A percentile compares a stretch with the other conserved stretches of the same genome.
These are phyloP conservation scores for Septoria linicola DNA, from an alignment of 2,329 filamentous ascomycete genomes.

Conservation along the genomic window DNA sequence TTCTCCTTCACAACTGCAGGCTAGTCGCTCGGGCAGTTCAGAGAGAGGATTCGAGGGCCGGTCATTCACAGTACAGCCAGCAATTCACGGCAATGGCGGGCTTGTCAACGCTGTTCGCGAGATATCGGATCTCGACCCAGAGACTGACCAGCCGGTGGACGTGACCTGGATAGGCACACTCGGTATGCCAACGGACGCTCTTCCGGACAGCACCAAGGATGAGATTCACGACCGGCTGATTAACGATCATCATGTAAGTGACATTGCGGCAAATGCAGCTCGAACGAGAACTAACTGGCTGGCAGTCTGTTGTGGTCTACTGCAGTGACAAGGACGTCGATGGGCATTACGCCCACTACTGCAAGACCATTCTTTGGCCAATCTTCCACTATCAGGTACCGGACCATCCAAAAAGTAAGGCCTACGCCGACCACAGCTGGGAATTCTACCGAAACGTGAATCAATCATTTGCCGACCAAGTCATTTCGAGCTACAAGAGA, in stretches of 20 bases:
- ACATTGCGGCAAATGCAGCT: not conserved
- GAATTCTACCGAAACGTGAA: conserved; percentile 78
- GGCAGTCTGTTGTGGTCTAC: conserved; percentile 79
- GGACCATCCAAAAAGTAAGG: conserved; percentile 96
- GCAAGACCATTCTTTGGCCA: conserved; percentile 96
- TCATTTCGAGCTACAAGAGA: conserved; percentile 87
- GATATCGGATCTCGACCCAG: conserved; percentile 48
- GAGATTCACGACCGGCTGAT: conserved; percentile 81
- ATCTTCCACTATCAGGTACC: conserved; percentile 98
- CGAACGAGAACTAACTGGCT: conserved; percentile 31
- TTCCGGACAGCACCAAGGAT: conserved; percentile 72
- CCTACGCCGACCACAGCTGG: conserved; percentile 96
- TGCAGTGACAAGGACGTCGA: conserved; percentile 90
- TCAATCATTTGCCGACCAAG: conserved; percentile 86
- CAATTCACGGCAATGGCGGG: conserved; percentile 89
- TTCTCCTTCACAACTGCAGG: conserved; percentile 23
- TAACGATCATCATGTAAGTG: conserved; percentile 53
- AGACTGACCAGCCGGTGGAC: conserved; percentile 66
- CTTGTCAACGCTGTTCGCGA: conserved; percentile 84
- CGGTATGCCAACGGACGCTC: conserved; percentile 87
- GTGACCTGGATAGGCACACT: conserved; percentile 90
- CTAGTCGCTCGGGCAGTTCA: conserved; percentile 39
- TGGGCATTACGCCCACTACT: conserved; percentile 92
- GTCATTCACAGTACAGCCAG: conserved; percentile 77
- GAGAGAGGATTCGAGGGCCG: conserved; percentile 64